Conservation (phyloP, 164 flowering plant species). For the Piper longum region DNA sequence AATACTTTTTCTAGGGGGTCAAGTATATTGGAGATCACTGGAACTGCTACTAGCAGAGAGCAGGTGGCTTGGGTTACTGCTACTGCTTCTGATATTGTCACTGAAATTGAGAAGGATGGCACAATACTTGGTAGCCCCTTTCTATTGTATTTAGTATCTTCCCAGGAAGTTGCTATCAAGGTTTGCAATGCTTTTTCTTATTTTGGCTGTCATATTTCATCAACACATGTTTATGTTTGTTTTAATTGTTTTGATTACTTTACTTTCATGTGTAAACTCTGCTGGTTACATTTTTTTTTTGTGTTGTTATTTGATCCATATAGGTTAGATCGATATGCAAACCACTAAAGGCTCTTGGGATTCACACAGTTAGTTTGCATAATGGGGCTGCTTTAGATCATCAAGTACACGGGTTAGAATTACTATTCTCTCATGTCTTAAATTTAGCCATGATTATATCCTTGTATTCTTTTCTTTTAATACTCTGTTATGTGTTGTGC, state of each 20-base stretch:
- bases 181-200: constrained; percentile 20
- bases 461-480: neutral
- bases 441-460: neutral
- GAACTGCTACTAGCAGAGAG: constrained; percentile 32
- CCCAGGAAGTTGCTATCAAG: constrained; percentile 52
- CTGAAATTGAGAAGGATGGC: constrained; percentile 54
- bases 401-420: constrained; percentile 63
- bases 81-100: constrained; percentile 55
- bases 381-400: constrained; percentile 70
- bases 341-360: constrained; percentile 63
- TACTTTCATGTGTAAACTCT: no score
- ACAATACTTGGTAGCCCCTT: constrained; percentile 37
- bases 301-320: neutral
- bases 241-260: no score
- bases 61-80: constrained; percentile 84
- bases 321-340: constrained; percentile 76
- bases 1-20: constrained; percentile 36
- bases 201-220: neutral
- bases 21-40: constrained; percentile 53
- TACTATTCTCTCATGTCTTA: neutral
- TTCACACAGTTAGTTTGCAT: constrained; percentile 84
- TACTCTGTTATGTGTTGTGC: neutral
- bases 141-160: constrained; percentile 63
- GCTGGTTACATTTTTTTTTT: no score
- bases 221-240: no score